Conservation (phyloP, 2,329 filamentous ascomycete genomes). For the Fusarium xylarioides region DNA sequence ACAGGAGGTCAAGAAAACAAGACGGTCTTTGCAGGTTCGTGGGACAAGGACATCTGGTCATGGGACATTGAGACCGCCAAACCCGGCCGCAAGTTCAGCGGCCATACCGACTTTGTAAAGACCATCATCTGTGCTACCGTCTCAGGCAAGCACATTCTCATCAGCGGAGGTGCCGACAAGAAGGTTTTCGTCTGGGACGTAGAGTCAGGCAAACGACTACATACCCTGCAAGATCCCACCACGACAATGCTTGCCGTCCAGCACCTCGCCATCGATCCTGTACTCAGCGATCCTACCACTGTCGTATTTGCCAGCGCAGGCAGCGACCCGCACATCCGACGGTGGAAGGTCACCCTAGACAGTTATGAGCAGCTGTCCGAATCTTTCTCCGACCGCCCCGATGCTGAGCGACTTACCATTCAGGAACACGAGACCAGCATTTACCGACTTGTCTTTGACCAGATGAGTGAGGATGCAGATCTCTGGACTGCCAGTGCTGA, state of each 20-base stretch:
- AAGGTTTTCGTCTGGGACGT: constrained; percentile 87
- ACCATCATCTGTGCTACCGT: constrained; percentile 72
- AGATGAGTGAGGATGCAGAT: constrained; percentile 69
- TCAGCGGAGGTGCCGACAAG: constrained; percentile 81
- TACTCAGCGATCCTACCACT: constrained; percentile 59
- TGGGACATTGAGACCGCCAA: constrained; percentile 73
- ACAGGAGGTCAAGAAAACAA: constrained; percentile 64
- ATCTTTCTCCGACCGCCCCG: constrained; percentile 52
- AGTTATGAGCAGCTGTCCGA: constrained; percentile 64
- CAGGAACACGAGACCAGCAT: constrained; percentile 90
- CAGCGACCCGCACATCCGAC: constrained; percentile 80
- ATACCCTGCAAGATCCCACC: constrained; percentile 79
- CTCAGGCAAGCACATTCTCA: constrained; percentile 68
- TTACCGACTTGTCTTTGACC: constrained; percentile 80
- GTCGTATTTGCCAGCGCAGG: constrained; percentile 79
- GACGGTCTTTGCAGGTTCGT: constrained; percentile 85
- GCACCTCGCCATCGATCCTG: constrained; percentile 78
- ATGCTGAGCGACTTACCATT: constrained; percentile 62
- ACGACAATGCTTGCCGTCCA: constrained; percentile 80
- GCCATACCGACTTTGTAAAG: constrained; percentile 94
- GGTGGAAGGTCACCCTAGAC: constrained; percentile 71
- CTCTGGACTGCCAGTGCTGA: constrained; percentile 95
- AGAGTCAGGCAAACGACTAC: constrained; percentile 71
- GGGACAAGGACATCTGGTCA: constrained; percentile 93
- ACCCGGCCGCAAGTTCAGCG: constrained; percentile 69